These are phyloP conservation scores for Cryptosporidium bovis DNA, from an alignment of 169 alveolate genomes.

Conservation along the genomic window DNA sequence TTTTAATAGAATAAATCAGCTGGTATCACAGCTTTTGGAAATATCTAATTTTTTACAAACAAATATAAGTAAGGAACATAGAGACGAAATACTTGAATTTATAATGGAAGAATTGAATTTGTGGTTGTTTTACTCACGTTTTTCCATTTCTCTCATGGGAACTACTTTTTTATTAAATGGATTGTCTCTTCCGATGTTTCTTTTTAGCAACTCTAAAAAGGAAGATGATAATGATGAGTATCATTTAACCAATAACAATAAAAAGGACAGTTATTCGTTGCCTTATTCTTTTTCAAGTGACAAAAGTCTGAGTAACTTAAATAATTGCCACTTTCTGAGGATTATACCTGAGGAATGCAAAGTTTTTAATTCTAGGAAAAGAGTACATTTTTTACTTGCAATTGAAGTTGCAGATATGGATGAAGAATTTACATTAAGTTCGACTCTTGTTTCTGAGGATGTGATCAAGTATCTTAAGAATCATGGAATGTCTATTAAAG, in stretches of 20 bases:
- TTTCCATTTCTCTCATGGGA: constrained; percentile 48
- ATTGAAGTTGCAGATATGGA: constrained; percentile 90
- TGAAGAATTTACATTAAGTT: constrained; percentile 81
- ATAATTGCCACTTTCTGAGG: constrained; percentile 83
- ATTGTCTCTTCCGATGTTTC: constrained; percentile 57
- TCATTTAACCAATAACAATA: neutral
- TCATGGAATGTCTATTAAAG: constrained; percentile 33
- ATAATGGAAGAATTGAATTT: constrained; percentile 66
- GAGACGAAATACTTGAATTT: constrained; percentile 61
- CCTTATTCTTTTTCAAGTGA: constrained; percentile 16
- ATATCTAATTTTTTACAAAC: constrained; percentile 76
- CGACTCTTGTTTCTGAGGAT: constrained; percentile 78
- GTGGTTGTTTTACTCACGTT: constrained; percentile 70
- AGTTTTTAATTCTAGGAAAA: constrained; percentile 85
- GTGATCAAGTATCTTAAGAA: constrained; percentile 73
- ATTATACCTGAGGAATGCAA: constrained; percentile 84
- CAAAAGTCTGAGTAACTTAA: constrained; percentile 24
- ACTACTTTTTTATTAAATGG: constrained; percentile 56
- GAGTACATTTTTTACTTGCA: constrained; percentile 89
- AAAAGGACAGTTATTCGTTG: neutral
- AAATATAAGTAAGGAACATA: constrained; percentile 55
- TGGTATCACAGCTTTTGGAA: constrained; percentile 81
- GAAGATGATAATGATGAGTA: neutral
- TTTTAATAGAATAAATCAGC: constrained; percentile 85
- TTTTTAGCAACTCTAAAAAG: constrained; percentile 6